phyloP scores from a whole-genome alignment of 129 eudicot species.

The Tagetes patula region DNA sequence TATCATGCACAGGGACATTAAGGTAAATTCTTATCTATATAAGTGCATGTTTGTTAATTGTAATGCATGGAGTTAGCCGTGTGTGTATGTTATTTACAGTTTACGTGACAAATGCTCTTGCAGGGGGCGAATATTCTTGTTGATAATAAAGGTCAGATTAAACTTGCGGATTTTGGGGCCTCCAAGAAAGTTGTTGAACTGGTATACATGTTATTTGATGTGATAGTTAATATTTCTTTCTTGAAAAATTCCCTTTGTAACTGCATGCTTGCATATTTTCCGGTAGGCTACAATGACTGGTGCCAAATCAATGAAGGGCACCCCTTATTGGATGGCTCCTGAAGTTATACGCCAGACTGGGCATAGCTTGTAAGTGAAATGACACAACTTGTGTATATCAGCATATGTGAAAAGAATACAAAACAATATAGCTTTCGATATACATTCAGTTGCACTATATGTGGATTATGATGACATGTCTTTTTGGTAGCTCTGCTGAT shows the following conservation, averaged over 20 bases:
- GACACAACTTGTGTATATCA: constrained; percentile 19
- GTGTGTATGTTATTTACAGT: background rate
- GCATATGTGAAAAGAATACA: background rate
- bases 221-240: background rate
- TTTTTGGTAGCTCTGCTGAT: constrained; percentile 75
- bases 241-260: background rate
- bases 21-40: constrained; percentile 47
- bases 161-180: constrained; percentile 99
- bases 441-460: background rate
- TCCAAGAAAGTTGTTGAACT: constrained; percentile 98
- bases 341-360: constrained; percentile 52
- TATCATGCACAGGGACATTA: constrained; percentile 96
- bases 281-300: constrained; percentile 19
- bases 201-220: constrained; percentile 43
- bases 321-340: constrained; percentile 47
- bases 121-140: constrained; percentile 99
- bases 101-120: constrained; percentile 31
- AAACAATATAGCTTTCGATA: background rate
- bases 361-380: constrained; percentile 18
- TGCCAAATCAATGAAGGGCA: constrained; percentile 28
- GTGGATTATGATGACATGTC: constrained; percentile 6
- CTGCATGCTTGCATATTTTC: constrained; percentile 9
- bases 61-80: constrained; percentile 12
- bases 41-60: constrained; percentile 5
- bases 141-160: constrained; percentile 91